Evolutionary conservation across 306 rosid species (phyloP), one percentile per base, ranked within the genome.

Genomic region (Fragaria iinumae): DNA sequence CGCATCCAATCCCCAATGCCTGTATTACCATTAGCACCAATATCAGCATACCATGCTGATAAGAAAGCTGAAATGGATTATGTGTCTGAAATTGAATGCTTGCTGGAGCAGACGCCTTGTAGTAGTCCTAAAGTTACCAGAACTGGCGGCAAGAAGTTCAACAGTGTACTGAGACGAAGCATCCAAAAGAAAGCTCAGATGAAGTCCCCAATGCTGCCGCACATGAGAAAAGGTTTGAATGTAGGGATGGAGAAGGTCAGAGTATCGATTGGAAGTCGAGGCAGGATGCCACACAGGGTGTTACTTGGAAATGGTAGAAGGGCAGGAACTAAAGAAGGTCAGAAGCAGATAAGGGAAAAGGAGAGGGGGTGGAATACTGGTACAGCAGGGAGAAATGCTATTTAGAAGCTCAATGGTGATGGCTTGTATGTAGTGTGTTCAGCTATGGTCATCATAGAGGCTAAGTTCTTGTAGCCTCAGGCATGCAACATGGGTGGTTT

Each of bases 311-410:
- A 71, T 81, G 91, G 75, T 69, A 88, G 89, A 83, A 82, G 91
- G 80, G 80, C 80, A 49, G 93, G 81, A 48, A 69, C 75, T 41
- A 93, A 89, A 82, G 97, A 87, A 36, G 67, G 71, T 25, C 96
- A 86, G 83, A 89, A 86, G 84, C 90, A 80, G 70, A 80, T 43
- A 67, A 95, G 86, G 87, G 99, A 89, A 52, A 95, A 91, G 96
- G 98, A 96, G 82, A 90, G 98, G 67, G 99, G 93, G 20, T 92
- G 98, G 97, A 91, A 90, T 65, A 50, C 82, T 52, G 90, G 94
- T 52, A 83, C 86, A 10, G 45, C 75, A 1, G 87, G 79, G 47
- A 89, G 86, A 82, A 47, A 76, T 32, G 81, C 50, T 47, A 67
- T 80, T 17, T 81, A 73, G 70, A 48, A 43, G 43, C 32, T 18